Evolutionary conservation across 148 eudicot species (phyloP), one percentile per base, ranked within the genome.

Genomic region (Nyssa sinensis): DNA sequence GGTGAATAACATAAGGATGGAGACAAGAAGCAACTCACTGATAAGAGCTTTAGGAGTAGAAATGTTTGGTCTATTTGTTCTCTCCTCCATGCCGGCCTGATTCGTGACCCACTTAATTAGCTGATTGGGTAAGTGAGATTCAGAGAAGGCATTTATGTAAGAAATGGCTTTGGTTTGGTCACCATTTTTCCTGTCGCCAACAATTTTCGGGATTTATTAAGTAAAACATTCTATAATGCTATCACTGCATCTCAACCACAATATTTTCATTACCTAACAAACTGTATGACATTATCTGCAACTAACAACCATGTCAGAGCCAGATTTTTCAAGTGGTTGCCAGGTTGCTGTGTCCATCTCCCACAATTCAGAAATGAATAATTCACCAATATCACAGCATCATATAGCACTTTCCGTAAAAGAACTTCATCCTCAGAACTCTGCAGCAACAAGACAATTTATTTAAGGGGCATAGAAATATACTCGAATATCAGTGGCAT

Each of bases 301-400:
- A 81, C 92, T 68, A 91, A 80, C 77, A 84, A 77, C 98, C 98
- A 93, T 30, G 80, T 66, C 64, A 86, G 70, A 76, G 90, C 89
- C 70, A 88, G 77, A 28, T 78, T 73, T 70, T 77, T 86, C 17
- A 78, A 71, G 75, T 84, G 78, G 81, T 65, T 66, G 67, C 82
- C 87, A 74, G 86, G 76, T 66, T 78, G 82, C 72, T 72, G 84
- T 70, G 67, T 63, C 69, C 84, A 87, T 62, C 82, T 73, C 67
- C 75, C 84, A 66, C 81, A 80, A 72, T 75, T 76, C 34, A 87
- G 77, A 77, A 77, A 83, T 28, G 90, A 80, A 62, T 84, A 80
- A 21, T 89, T 88, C 37, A 80, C 85, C 77, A 85, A 74, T 39
- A 90, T 71, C 67, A 86, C 80, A 67, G 89, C 88, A 70, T 85